Evolutionary conservation across 768 basidiomycete genomes (phyloP), one percentile per base, ranked within the genome.

Genomic region (Boletus barrowsii): DNA sequence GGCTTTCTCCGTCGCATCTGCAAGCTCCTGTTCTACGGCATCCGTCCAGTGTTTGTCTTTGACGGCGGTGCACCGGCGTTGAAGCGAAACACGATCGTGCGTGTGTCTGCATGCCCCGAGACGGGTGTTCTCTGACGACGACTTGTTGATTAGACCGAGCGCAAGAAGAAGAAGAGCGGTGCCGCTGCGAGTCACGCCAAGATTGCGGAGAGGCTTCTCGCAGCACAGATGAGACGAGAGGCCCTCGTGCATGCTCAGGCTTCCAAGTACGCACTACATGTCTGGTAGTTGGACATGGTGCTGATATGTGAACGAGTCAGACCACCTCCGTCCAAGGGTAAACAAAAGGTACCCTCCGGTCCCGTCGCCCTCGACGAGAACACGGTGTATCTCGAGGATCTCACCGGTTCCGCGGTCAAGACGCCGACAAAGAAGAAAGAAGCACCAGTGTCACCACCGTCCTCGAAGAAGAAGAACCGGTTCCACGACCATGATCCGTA

Each of bases 1-100:
- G 94, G 96, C 52, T 91, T 91, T 70, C 74, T 92, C 42, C 81
- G 96, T 30, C 82, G 97, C 2, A 97, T 98, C 53, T 86, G 87
- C 72, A 98, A 98, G 72, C 79, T 99, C 30, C 73, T 99, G 41
- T 98, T 95, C 73, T 94, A 97, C 66, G 97, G 97, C 13, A 96
- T 98, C 68, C 95, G 91, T 69, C 97, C 97, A 0, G 95, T 99
- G 35, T 99, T 99, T 65, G 95, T 99, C 13, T 99, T 99, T 65
- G 97, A 99, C 70, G 97, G 97, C 20, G 95, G 93, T 33, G 97
- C 96, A 4, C 97, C 97, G 4, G 82, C 76, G 11, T 70, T 99
- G 63, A 99, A 99, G 76, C 82, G 87, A 64, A 77, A 80, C 47
- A 98, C 97, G 4, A 86, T 99, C 60, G 95, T 93, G 61, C 52